A percentile compares a stretch with the other conserved stretches of the same genome.
Conservation (phyloP, 148 eudicot genomes). For the Beta vulgaris region DNA sequence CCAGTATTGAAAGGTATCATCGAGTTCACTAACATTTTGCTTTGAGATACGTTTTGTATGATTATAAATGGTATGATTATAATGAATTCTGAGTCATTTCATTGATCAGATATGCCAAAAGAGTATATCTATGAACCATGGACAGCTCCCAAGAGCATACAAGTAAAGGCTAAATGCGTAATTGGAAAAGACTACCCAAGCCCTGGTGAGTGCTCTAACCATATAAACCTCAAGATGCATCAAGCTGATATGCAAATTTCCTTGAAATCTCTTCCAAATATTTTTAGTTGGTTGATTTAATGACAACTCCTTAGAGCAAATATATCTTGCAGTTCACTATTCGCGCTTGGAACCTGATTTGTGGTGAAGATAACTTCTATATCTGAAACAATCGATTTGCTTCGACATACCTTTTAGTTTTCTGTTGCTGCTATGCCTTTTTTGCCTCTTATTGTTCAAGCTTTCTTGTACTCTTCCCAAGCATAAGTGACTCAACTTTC, state of each 20-base stretch:
- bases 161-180: slow-evolving; percentile 75
- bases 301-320: background rate
- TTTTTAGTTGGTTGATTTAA: background rate
- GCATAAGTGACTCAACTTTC: background rate
- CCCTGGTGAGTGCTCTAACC: slow-evolving; percentile 46
- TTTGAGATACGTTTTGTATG: no score
- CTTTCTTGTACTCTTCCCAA: background rate
- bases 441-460: background rate
- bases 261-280: background rate
- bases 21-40: background rate
- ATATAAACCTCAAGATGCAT: background rate
- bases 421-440: background rate
- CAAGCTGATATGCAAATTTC: background rate
- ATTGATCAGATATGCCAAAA: slow-evolving; percentile 79
- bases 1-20: slow-evolving; percentile 73
- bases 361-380: no score
- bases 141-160: slow-evolving; percentile 84
- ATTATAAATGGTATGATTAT: no score
- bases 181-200: slow-evolving; percentile 89
- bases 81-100: background rate
- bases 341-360: no score
- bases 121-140: slow-evolving; percentile 92
- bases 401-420: no score
- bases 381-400: no score
- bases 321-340: no score